Conservation (phyloP, 192 early-diverging fungal genomes). For the Coemansia sp. region DNA sequence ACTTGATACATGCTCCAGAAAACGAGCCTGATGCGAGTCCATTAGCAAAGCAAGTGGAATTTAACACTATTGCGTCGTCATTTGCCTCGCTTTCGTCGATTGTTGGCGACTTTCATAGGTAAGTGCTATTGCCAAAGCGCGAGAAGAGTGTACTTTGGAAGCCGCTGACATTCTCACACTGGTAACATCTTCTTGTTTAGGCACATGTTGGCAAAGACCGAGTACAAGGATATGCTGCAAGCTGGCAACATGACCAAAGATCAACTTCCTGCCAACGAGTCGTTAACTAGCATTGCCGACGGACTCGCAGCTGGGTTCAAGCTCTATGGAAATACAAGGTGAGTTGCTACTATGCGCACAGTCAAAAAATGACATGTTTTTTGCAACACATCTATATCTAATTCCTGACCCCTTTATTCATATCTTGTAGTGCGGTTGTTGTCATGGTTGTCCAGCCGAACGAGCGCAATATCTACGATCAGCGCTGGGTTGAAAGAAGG, state of each 20-base stretch:
- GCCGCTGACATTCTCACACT: not conserved
- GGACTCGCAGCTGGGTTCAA: constrained; percentile 74
- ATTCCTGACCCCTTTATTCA: not conserved
- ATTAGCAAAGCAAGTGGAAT: constrained; percentile 85
- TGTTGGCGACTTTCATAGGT: constrained; percentile 80
- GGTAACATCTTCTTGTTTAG: not conserved
- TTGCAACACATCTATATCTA: not conserved
- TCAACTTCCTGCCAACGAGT: constrained; percentile 68
- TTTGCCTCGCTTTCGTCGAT: constrained; percentile 82
- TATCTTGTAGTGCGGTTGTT: constrained; percentile 66
- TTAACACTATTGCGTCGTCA: constrained; percentile 94
- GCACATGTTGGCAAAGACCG: constrained; percentile 39
- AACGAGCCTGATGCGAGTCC: constrained; percentile 41
- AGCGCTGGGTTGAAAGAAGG: constrained; percentile 60
- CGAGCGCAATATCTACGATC: constrained; percentile 95
- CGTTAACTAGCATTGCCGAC: constrained; percentile 70
- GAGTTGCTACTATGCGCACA: not conserved
- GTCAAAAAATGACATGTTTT: not conserved
- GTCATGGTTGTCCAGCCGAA: constrained; percentile 89
- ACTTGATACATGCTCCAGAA: constrained; percentile 73
- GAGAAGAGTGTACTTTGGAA: not conserved
- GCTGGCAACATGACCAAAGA: constrained; percentile 7
- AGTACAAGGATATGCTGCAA: constrained; percentile 30
- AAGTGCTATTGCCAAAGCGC: not conserved
- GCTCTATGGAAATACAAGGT: constrained; percentile 35